Evolutionary conservation across 345 rosid genomes (phyloP), one percentile per base, ranked within the genome.

Genomic region (Eucalyptus regnans): DNA sequence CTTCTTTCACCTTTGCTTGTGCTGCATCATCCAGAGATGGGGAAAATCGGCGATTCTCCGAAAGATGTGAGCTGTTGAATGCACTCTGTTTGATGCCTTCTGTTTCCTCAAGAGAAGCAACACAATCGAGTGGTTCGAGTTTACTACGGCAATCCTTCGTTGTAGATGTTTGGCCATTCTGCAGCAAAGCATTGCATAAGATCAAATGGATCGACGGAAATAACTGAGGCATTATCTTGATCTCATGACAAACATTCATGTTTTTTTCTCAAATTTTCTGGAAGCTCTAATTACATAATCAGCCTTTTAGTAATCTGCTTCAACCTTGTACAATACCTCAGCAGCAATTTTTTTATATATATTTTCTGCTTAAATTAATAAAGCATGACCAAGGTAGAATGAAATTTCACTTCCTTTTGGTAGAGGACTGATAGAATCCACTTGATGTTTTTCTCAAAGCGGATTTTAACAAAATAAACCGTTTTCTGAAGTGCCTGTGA

Each of bases 21-120:
- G 33, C 33, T 33, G 33, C 33, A 33, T 33, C 33, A 33, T 33
- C 33, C 33, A 33, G 2, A 33, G 33, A 33, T 33, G 33, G 33
- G 33, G 33, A 33, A 33, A 2, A 33, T 33, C 33, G 33, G 33
- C 33, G 33, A 33, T 33, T 22, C 27, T n/a, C n/a, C 60, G 11
- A 56, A 56, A 22, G 27, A 56, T 8, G 60, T 22, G 60, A 56
- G 60, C 0, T 56, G 60, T 22, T 22, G 27, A 23, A 56, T 56
- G 60, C 0, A 56, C 60, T 64, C 71, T 3, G 37, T 6, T 1
- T 7, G 71, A n/a, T 0, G 71, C 18, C 37, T 29, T 7, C 37
- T n/a, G 33, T n/a, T 64, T 64, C 71, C 71, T 29, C 37, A 14
- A 64, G 71, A 64, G 37, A 2, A 64, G 8, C 17, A 3, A 7